These are phyloP conservation scores for Truncatella angustata DNA, from an alignment of 2,329 filamentous ascomycete genomes.

Conservation along the genomic window DNA sequence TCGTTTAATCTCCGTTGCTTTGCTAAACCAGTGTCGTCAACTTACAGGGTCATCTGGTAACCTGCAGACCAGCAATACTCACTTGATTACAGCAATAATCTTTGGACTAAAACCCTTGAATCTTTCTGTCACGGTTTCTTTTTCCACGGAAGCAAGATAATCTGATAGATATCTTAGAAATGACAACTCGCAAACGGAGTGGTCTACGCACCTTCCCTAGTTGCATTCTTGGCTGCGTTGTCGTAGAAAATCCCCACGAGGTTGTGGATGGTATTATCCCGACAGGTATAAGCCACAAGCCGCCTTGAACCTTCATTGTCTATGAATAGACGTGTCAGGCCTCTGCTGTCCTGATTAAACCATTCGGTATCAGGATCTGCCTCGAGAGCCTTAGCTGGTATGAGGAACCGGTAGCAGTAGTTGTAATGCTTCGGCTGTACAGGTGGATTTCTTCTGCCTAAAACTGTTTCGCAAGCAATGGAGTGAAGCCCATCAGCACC, in stretches of 20 bases:
- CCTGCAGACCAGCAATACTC: background rate
- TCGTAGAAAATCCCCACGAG: conserved; percentile 19
- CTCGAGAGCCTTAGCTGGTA: conserved; percentile 27
- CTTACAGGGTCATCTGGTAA: background rate
- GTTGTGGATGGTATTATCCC: conserved; percentile 13
- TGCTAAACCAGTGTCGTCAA: conserved; percentile 7
- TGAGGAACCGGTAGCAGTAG: conserved; percentile 33
- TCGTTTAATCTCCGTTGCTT: conserved; percentile 27
- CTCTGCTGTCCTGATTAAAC: conserved; percentile 24
- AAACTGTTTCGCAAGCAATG: conserved; percentile 20
- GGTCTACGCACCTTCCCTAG: conserved; percentile 9
- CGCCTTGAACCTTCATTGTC: conserved; percentile 12
- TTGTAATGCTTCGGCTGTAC: conserved; percentile 19
- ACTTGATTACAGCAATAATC: background rate
- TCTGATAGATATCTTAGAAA: conserved; percentile 8
- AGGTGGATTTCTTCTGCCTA: conserved; percentile 20
- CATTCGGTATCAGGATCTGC: conserved; percentile 27
- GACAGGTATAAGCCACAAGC: conserved; percentile 21
- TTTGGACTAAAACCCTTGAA: conserved; percentile 11
- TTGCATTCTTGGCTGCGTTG: conserved; percentile 8
- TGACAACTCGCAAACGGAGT: background rate
- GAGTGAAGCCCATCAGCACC: conserved; percentile 43
- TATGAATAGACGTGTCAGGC: conserved; percentile 20
- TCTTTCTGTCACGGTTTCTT: conserved; percentile 6
- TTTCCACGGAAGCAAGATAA: conserved; percentile 16